These are phyloP conservation scores for Paramecium caudatum DNA, from an alignment of 73 alveolate species.

Conservation along the genomic window DNA sequence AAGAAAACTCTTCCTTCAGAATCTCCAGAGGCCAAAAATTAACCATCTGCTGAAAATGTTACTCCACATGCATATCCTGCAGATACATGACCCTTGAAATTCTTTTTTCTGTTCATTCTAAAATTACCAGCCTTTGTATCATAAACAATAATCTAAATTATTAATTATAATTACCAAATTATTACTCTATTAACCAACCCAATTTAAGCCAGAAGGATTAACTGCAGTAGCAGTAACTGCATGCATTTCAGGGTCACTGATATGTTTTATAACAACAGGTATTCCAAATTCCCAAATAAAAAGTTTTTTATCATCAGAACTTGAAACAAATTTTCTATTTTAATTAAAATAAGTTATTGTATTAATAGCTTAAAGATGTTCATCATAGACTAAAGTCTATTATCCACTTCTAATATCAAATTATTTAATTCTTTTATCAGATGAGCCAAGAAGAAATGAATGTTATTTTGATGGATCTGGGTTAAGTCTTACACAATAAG, in stretches of 20 bases:
- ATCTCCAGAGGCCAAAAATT: conserved; percentile 97
- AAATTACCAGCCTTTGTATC: conserved; percentile 96
- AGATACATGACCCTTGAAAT: conserved; percentile 94
- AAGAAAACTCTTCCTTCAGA: conserved; percentile 98
- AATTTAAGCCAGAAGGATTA: conserved; percentile 96
- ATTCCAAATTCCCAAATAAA: conserved; percentile 99
- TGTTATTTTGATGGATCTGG: conserved; percentile 92
- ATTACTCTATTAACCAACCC: conserved; percentile 97
- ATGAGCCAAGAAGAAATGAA: conserved; percentile 94
- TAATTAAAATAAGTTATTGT: conserved; percentile 94
- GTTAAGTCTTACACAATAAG: conserved; percentile 93
- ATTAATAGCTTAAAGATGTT: conserved; percentile 95
- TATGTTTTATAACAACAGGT: conserved; percentile 96
- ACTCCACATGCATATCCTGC: conserved; percentile 98
- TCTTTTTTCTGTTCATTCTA: conserved; percentile 95
- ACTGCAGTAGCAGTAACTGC: conserved; percentile 93
- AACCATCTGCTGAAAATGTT: conserved; percentile 96
- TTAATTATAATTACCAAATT: conserved; percentile 88
- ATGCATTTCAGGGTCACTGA: conserved; percentile 98
- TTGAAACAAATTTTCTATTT: conserved; percentile 93
- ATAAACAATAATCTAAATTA: conserved; percentile 79
- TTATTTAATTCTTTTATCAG: conserved; percentile 89
- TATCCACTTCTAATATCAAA: conserved; percentile 92
- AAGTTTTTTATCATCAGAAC: conserved; percentile 98
- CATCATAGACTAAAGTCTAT: conserved; percentile 92